Conservation (phyloP, 1,284 basidiomycete species). For the Malassezia nana region DNA sequence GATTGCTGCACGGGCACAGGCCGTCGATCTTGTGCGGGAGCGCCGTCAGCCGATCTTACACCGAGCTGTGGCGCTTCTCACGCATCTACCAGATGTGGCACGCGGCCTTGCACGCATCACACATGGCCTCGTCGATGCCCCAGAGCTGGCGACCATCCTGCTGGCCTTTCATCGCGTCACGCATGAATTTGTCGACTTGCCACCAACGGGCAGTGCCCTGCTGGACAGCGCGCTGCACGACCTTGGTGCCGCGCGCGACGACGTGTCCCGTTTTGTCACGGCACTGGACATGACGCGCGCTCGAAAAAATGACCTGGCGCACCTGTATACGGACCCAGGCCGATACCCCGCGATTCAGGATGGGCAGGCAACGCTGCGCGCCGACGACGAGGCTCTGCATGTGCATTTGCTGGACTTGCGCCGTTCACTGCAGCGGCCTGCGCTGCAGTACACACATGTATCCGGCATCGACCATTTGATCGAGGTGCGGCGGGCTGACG, state of each 20-base stretch:
- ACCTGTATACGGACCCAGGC: slow-evolving; percentile 64
- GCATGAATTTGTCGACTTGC: slow-evolving; percentile 56
- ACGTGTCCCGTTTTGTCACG: slow-evolving; percentile 57
- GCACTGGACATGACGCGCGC: slow-evolving; percentile 61
- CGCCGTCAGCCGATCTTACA: slow-evolving; percentile 51
- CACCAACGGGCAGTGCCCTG: slow-evolving; percentile 54
- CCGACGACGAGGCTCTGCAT: slow-evolving; percentile 62
- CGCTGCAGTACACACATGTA: slow-evolving; percentile 63
- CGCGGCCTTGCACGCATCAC: slow-evolving; percentile 79
- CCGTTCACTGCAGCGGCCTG: slow-evolving; percentile 63
- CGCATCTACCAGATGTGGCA: slow-evolving; percentile 68
- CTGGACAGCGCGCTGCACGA: slow-evolving; percentile 64
- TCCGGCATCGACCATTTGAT: slow-evolving; percentile 49
- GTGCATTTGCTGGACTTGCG: slow-evolving; percentile 65
- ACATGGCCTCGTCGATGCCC: slow-evolving; percentile 70
- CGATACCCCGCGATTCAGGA: slow-evolving; percentile 62
- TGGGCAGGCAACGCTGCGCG: slow-evolving; percentile 54
- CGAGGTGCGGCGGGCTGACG: slow-evolving; percentile 60
- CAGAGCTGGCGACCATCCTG: slow-evolving; percentile 69
- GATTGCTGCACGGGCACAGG: slow-evolving; percentile 66
- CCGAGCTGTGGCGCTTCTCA: slow-evolving; percentile 57
- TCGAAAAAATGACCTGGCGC: slow-evolving; percentile 60
- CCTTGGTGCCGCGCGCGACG: slow-evolving; percentile 59
- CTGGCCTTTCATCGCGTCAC: slow-evolving; percentile 66
- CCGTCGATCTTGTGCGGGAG: slow-evolving; percentile 69